phyloP scores from a whole-genome alignment of 768 basidiomycete species.

The Pulveroboletus frians region DNA sequence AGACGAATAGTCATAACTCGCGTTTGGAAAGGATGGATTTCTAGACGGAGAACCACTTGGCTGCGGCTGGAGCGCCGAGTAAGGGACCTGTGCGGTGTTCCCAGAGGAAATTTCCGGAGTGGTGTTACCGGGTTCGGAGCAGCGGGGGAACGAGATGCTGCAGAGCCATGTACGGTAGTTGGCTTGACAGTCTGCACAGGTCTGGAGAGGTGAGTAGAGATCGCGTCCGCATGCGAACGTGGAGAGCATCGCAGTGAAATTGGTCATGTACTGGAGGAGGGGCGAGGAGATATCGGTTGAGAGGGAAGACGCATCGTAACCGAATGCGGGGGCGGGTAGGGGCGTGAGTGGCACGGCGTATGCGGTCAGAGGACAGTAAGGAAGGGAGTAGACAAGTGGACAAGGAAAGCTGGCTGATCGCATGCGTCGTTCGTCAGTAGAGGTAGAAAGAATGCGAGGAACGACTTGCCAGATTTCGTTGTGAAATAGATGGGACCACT shows the following conservation, averaged over 20 bases:
- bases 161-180: conserved; percentile 81
- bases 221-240: conserved; percentile 79
- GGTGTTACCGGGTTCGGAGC: conserved; percentile 44
- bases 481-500: conserved; percentile 65
- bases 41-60: conserved; percentile 38
- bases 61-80: conserved; percentile 48
- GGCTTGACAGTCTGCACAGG: conserved; percentile 68
- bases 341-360: conserved; percentile 66
- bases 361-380: conserved; percentile 66
- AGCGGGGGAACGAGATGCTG: conserved; percentile 66
- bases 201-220: conserved; percentile 70
- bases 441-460: background rate
- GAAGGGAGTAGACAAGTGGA: conserved; percentile 62
- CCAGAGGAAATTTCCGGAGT: conserved; percentile 9
- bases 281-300: conserved; percentile 44
- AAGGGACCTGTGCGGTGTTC: conserved; percentile 29
- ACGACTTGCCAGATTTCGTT: conserved; percentile 65
- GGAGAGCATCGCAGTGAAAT: conserved; percentile 68
- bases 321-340: conserved; percentile 37
- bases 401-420: conserved; percentile 57
- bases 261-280: conserved; percentile 55
- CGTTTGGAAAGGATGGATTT: conserved; percentile 44
- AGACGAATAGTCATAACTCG: conserved; percentile 45
- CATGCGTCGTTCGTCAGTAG: background rate
- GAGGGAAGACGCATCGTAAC: conserved; percentile 49